phyloP scores from a whole-genome alignment of 2,329 filamentous ascomycete species.

The Tetracladium maxilliforme region DNA sequence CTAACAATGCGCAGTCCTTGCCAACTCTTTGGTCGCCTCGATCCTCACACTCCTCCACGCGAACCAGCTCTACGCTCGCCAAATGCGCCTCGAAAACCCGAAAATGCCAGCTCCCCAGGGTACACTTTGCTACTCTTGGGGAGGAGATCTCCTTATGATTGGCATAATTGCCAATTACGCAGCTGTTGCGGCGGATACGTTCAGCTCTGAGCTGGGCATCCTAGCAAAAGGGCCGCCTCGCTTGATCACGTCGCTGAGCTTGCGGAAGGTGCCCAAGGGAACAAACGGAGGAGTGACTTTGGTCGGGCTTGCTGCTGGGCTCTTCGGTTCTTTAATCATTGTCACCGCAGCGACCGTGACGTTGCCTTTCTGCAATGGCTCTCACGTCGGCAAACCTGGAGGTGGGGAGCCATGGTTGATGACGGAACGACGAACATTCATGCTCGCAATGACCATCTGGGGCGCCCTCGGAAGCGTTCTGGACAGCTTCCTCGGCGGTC shows the following conservation, averaged over 20 bases:
- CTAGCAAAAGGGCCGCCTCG: conserved; percentile 62
- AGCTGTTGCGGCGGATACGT: conserved; percentile 82
- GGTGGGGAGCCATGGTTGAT: conserved; percentile 37
- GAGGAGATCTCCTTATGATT: conserved; percentile 45
- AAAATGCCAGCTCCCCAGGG: neutral
- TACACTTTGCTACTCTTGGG: conserved; percentile 37
- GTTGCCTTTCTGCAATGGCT: conserved; percentile 46
- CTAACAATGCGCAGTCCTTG: conserved; percentile 40
- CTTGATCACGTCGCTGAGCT: conserved; percentile 66
- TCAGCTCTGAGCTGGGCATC: conserved; percentile 90
- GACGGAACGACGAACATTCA: conserved; percentile 30
- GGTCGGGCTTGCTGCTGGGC: conserved; percentile 57
- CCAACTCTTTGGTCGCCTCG: conserved; percentile 72
- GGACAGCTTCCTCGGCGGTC: conserved; percentile 75
- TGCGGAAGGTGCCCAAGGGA: conserved; percentile 71
- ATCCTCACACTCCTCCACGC: conserved; percentile 44
- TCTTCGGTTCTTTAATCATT: conserved; percentile 57
- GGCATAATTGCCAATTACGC: conserved; percentile 75
- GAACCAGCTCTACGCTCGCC: conserved; percentile 38
- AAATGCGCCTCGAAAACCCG: conserved; percentile 21
- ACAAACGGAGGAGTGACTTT: conserved; percentile 88
- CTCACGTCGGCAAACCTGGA: conserved; percentile 9
- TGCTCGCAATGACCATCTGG: conserved; percentile 47
- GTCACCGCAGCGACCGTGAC: conserved; percentile 49
- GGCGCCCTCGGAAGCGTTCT: conserved; percentile 69